Evolutionary conservation across 228 moss, liverwort and hornwort genomes (phyloP).

Genomic region (Sphagnum fallax): DNA sequence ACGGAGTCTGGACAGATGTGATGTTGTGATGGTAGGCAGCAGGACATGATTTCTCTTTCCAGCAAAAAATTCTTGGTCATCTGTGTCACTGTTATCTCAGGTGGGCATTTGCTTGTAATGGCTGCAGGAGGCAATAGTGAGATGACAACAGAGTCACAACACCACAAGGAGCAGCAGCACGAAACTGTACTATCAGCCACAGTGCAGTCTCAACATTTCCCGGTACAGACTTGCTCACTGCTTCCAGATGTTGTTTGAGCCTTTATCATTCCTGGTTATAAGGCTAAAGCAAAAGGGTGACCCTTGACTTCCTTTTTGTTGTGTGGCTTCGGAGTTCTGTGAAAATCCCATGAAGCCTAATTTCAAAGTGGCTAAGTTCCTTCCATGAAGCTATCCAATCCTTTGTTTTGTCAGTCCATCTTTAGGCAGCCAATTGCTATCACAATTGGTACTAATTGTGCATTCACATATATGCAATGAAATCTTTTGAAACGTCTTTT

Average conservation of each 20-base stretch:
- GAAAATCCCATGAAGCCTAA: neutral
- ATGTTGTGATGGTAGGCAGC: too few relatives aligned
- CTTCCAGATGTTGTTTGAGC: neutral
- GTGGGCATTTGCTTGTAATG: conserved; percentile 1
- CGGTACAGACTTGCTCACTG: conserved; percentile 47
- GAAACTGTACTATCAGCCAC: conserved; percentile 61
- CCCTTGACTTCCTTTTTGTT: too few relatives aligned
- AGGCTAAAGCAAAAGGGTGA: too few relatives aligned
- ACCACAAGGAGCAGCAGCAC: conserved; percentile 93
- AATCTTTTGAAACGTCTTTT: too few relatives aligned
- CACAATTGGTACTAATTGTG: too few relatives aligned
- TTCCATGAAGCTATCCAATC: neutral
- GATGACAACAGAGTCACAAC: conserved; percentile 64
- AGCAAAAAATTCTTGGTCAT: too few relatives aligned
- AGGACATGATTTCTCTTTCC: too few relatives aligned
- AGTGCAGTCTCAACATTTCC: conserved; percentile 84
- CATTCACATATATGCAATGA: too few relatives aligned
- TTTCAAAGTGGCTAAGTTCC: neutral
- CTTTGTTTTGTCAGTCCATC: neutral
- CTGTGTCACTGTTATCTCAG: neutral
- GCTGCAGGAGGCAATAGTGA: conserved; percentile 74
- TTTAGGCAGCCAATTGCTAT: too few relatives aligned
- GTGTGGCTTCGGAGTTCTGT: neutral
- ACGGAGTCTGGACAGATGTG: too few relatives aligned
- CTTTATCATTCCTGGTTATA: too few relatives aligned